These are phyloP conservation scores for Fusarium sulawesiense DNA, from an alignment of 2,329 filamentous ascomycete species.

Conservation along the genomic window DNA sequence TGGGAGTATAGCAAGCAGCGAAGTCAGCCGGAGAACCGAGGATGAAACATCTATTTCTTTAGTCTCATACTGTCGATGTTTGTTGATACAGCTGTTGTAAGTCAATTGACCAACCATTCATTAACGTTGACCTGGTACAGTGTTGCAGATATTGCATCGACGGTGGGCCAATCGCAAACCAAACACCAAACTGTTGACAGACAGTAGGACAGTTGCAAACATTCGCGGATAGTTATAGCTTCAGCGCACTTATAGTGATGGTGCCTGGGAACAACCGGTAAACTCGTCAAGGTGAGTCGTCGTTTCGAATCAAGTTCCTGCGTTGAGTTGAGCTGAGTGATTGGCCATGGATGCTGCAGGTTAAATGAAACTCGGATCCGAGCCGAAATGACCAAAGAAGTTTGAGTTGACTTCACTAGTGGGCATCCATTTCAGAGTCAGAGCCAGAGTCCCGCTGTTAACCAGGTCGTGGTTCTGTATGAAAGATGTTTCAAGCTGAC, in stretches of 20 bases:
- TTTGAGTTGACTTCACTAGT: neutral
- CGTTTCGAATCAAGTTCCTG: slow-evolving; percentile 18
- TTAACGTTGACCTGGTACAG: neutral
- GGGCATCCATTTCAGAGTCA: neutral
- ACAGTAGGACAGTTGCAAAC: neutral
- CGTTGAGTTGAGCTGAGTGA: slow-evolving; percentile 5
- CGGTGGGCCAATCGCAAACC: slow-evolving; percentile 25
- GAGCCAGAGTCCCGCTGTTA: neutral
- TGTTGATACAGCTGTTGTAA: neutral
- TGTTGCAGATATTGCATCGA: slow-evolving; percentile 9
- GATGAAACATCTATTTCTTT: slow-evolving; percentile 1
- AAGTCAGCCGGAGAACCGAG: neutral
- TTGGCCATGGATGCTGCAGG: slow-evolving; percentile 5
- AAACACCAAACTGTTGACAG: neutral
- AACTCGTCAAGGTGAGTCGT: neutral
- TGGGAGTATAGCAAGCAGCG: neutral
- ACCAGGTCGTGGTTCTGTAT: slow-evolving; percentile 15
- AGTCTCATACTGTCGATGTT: slow-evolving; percentile 1
- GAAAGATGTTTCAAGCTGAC: slow-evolving; percentile 34
- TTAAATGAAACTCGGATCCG: slow-evolving; percentile 23
- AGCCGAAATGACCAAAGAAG: slow-evolving; percentile 17
- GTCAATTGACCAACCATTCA: neutral
- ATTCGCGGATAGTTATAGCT: slow-evolving; percentile 6
- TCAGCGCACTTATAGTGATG: slow-evolving; percentile 16
- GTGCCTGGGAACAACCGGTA: neutral